Evolutionary conservation across 495 filamentous ascomycete species (phyloP).

Genomic region (Penicillium alfredii): DNA sequence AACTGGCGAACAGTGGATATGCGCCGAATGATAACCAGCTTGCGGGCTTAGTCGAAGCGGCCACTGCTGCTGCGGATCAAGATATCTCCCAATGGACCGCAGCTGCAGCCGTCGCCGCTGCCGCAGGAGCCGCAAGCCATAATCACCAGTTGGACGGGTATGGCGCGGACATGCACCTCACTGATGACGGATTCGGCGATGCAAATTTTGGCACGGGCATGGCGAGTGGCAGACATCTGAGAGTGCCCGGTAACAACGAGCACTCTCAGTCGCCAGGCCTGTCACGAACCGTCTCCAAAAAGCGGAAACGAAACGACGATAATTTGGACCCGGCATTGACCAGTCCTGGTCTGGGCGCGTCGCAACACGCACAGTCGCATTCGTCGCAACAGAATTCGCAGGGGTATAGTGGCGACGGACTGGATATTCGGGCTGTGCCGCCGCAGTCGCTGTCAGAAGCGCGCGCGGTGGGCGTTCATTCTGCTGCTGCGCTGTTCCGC

Average conservation of each 20-base stretch:
- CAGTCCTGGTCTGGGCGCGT: slow-evolving; percentile 19
- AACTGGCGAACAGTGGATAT: slow-evolving; percentile 30
- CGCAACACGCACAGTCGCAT: slow-evolving; percentile 28
- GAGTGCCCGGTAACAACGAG: slow-evolving; percentile 41
- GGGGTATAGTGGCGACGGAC: slow-evolving; percentile 28
- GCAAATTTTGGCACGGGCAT: slow-evolving; percentile 28
- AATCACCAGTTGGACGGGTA: slow-evolving; percentile 39
- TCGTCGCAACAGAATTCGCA: slow-evolving; percentile 25
- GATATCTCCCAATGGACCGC: slow-evolving; percentile 42
- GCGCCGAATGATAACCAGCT: slow-evolving; percentile 43
- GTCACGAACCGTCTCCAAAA: slow-evolving; percentile 37
- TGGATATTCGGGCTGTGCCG: slow-evolving; percentile 34
- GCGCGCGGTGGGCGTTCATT: slow-evolving; percentile 49
- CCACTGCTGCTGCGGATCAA: slow-evolving; percentile 47
- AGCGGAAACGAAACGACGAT: slow-evolving; percentile 41
- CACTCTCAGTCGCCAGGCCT: slow-evolving; percentile 79
- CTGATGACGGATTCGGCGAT: slow-evolving; percentile 40
- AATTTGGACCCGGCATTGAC: slow-evolving; percentile 41
- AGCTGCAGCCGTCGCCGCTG: slow-evolving; percentile 30
- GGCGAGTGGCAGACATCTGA: slow-evolving; percentile 24
- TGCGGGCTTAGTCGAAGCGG: slow-evolving; percentile 49
- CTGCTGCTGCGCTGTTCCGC: slow-evolving; percentile 53
- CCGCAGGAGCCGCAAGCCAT: slow-evolving; percentile 34
- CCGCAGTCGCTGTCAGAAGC: slow-evolving; percentile 40
- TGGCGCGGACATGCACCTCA: slow-evolving; percentile 35